These are phyloP conservation scores for Xerocomellus amylosporus DNA, from an alignment of 768 basidiomycete species.

Conservation along the genomic window DNA sequence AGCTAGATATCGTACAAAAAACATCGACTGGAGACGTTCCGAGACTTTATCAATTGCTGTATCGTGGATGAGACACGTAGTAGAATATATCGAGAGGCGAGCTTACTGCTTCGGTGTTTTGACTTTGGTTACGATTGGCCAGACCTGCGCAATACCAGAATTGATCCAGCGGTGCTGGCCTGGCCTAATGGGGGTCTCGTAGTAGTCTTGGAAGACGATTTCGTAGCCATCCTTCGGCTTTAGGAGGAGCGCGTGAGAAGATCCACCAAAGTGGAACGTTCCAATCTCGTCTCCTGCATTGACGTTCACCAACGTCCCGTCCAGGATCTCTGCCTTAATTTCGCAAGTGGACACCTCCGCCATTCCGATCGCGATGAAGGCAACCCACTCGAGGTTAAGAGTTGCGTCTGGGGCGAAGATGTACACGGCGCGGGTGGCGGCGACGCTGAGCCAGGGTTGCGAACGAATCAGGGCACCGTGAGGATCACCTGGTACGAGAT, in stretches of 20 bases:
- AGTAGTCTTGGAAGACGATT: conserved; percentile 17
- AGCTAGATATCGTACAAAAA: too few relatives aligned
- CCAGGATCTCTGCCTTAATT: too few relatives aligned
- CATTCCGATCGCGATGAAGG: conserved; percentile 59
- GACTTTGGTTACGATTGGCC: too few relatives aligned
- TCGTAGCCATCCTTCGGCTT: not conserved
- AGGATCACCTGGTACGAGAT: conserved; percentile 6
- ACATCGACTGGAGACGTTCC: too few relatives aligned
- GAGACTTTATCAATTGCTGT: too few relatives aligned
- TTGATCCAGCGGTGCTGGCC: conserved; percentile 3
- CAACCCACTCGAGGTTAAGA: conserved; percentile 46
- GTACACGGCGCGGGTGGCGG: conserved; percentile 50
- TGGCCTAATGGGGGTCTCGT: not conserved
- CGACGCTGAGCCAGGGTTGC: conserved; percentile 41
- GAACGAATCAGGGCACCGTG: conserved; percentile 25
- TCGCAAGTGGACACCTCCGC: conserved; percentile 46
- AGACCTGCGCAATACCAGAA: not conserved
- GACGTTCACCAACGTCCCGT: too few relatives aligned
- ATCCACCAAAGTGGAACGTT: conserved; percentile 63
- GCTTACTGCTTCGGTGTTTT: too few relatives aligned
- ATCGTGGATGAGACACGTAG: too few relatives aligned
- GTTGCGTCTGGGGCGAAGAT: conserved; percentile 48
- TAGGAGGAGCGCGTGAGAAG: conserved; percentile 45
- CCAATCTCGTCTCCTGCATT: conserved; percentile 32
- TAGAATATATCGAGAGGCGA: too few relatives aligned